Conservation (phyloP, 1,284 basidiomycete genomes). For the Chalciporus sp. region DNA sequence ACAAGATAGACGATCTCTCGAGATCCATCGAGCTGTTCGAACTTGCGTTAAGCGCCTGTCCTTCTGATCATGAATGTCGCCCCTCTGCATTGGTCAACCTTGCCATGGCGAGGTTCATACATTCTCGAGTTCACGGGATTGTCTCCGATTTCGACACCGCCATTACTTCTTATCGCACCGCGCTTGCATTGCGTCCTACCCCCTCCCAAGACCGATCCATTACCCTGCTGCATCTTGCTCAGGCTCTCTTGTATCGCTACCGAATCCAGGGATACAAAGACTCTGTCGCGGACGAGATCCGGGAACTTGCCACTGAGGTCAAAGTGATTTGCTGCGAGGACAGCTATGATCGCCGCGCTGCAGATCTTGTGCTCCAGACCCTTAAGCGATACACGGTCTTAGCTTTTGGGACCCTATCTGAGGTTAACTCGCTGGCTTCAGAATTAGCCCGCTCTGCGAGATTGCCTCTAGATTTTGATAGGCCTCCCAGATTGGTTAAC, state of each 20-base stretch:
- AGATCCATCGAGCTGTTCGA: constrained; percentile 9
- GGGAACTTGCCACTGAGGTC: neutral
- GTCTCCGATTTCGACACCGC: neutral
- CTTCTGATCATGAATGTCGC: neutral
- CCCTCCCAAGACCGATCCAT: constrained; percentile 7
- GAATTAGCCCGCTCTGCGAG: neutral
- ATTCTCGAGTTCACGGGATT: neutral
- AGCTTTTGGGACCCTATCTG: neutral
- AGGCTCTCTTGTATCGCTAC: constrained; percentile 6
- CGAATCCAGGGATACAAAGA: neutral
- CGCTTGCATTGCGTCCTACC: neutral
- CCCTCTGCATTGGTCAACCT: constrained; percentile 13
- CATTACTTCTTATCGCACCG: constrained; percentile 1
- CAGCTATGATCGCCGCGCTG: constrained; percentile 2
- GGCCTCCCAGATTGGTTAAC: neutral
- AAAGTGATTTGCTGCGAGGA: neutral
- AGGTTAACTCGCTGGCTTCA: neutral
- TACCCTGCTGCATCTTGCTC: constrained; percentile 12
- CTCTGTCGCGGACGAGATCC: neutral
- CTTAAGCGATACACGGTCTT: neutral
- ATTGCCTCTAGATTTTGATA: neutral
- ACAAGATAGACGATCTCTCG: constrained; percentile 1
- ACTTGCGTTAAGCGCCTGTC: constrained; percentile 5
- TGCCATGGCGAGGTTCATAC: constrained; percentile 9
- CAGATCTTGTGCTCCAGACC: constrained; percentile 7